These are phyloP conservation scores for Gnomoniopsis sp. DNA, from an alignment of 2,329 filamentous ascomycete genomes.

Conservation along the genomic window DNA sequence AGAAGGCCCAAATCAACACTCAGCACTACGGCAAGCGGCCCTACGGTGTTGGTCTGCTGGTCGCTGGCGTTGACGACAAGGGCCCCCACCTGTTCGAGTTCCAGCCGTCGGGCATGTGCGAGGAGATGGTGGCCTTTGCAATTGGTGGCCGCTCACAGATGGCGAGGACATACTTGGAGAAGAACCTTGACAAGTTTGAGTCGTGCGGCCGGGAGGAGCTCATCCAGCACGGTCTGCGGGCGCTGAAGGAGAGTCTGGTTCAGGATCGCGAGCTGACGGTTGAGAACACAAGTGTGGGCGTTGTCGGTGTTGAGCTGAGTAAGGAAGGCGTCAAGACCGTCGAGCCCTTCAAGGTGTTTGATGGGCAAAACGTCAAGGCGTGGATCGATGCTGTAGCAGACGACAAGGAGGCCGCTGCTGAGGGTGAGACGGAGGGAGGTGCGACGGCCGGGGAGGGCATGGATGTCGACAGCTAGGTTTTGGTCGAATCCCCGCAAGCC, in stretches of 20 bases:
- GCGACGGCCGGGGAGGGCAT: slow-evolving; percentile 33
- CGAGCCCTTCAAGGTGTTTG: slow-evolving; percentile 86
- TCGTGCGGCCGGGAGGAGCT: slow-evolving; percentile 77
- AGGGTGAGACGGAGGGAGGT: slow-evolving; percentile 36
- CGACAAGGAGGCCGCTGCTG: slow-evolving; percentile 47
- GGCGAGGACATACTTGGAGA: slow-evolving; percentile 94
- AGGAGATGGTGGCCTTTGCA: slow-evolving; percentile 95
- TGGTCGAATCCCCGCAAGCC: neutral
- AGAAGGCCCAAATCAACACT: slow-evolving; percentile 96
- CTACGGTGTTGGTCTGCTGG: slow-evolving; percentile 89
- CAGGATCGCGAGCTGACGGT: slow-evolving; percentile 98
- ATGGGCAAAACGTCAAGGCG: slow-evolving; percentile 80
- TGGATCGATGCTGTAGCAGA: slow-evolving; percentile 75
- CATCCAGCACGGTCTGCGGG: slow-evolving; percentile 83
- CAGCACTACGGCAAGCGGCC: slow-evolving; percentile 96
- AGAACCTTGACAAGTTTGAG: slow-evolving; percentile 81
- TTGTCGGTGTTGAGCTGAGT: slow-evolving; percentile 63
- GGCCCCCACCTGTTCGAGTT: slow-evolving; percentile 98
- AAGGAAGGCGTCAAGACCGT: slow-evolving; percentile 51
- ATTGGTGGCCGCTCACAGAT: slow-evolving; percentile 97
- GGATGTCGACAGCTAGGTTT: slow-evolving; percentile 38
- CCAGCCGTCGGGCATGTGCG: slow-evolving; percentile 91
- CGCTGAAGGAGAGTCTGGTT: slow-evolving; percentile 90
- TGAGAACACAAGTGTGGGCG: slow-evolving; percentile 90
- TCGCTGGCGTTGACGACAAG: slow-evolving; percentile 89